Evolutionary conservation across 371 early-diverging fungal genomes (phyloP), one percentile per base, ranked within the genome.

Genomic region (Neoconidiobolus thromboides): DNA sequence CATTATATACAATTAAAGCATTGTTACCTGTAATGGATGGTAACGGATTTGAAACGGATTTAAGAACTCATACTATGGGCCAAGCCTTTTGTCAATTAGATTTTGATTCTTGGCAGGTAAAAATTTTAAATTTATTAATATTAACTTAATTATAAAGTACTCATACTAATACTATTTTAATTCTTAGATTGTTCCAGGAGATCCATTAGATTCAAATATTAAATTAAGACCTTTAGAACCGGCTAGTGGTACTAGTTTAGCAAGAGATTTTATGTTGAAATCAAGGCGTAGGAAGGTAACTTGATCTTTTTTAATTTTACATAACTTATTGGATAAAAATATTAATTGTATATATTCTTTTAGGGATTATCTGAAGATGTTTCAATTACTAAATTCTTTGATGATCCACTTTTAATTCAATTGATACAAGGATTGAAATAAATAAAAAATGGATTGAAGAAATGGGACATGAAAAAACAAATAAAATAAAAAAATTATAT

Each of bases 191-290:
- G 96, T 97, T 6, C 98, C 98, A 26, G 98, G 98, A 3, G 93
- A 97, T 69, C 98, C 98, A 36, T 73, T 97, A 41, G 93, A 95
- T 69, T 85, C 85, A 65, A 74, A 74, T 5, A 86, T 89, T 60
- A 85, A 86, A 4, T 70, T 97, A 62, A 67, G 85, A 53, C 94
- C 96, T 14, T 68, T 97, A 52, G 96, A 97, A 71, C 84, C 92
- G 5, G 81, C 85, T 61, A 79, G 87, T 26, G 85, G 80, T 9
- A 85, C 82, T 63, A 86, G 87, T 62, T 72, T 97, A 50, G 96
- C 98, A 2, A 71, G 96, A 59, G 98, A 97, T 66, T 97, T 94
- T 69, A 89, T 97, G 90, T 76, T 96, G 64, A 97, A 97, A 74
- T 96, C 98, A 9, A 72, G 98, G 63, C 80, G 98, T 69, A 73